phyloP scores from a whole-genome alignment of 2,329 filamentous ascomycete species.

The Tolypocladium inflatum region DNA sequence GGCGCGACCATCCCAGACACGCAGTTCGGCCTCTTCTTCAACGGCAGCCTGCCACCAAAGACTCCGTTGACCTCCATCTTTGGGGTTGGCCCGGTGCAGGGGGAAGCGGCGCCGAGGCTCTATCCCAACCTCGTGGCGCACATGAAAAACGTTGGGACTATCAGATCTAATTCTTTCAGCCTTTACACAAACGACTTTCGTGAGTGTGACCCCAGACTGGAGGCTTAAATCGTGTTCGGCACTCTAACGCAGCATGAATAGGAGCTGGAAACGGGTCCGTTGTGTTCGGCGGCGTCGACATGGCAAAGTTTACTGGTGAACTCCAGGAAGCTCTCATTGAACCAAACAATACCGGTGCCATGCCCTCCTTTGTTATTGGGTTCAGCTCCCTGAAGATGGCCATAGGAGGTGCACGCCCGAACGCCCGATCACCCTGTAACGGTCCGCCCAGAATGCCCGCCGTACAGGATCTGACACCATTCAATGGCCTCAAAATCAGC shows the following conservation, averaged over 20 bases:
- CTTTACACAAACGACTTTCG: background rate
- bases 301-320: background rate
- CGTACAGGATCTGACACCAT: background rate
- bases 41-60: background rate
- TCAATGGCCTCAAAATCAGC: background rate
- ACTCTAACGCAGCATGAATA: background rate
- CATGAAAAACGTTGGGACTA: background rate
- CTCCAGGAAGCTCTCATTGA: background rate
- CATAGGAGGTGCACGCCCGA: background rate
- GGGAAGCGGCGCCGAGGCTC: background rate
- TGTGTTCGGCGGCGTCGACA: constrained; percentile 1
- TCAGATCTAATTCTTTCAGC: background rate
- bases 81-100: background rate
- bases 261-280: background rate
- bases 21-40: background rate
- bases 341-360: background rate
- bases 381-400: background rate
- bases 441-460: background rate
- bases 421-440: background rate
- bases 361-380: background rate
- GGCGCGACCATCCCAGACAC: background rate
- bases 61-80: background rate
- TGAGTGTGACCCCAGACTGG: background rate
- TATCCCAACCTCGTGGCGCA: background rate
- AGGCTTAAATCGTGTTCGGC: background rate